A percentile compares a stretch with the other conserved stretches of the same genome.
These are phyloP conservation scores for Neurospora africana DNA, from an alignment of 495 filamentous ascomycete species.

Conservation along the genomic window DNA sequence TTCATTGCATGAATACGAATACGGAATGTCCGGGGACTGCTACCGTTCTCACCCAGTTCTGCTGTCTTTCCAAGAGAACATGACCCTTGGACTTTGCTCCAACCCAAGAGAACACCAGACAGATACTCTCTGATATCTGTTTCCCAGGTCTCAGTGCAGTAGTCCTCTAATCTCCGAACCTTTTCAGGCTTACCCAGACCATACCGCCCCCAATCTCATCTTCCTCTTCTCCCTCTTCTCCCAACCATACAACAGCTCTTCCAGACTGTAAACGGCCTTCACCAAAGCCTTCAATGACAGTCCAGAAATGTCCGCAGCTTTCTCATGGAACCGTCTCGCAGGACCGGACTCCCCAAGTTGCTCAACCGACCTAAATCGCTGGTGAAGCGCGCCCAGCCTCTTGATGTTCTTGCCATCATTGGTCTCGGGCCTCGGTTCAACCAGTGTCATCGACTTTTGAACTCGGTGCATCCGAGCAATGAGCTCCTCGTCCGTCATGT, in stretches of 20 bases:
- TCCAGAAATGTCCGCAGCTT: slow-evolving; percentile 12
- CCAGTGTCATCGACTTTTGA: slow-evolving; percentile 7
- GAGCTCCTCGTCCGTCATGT: slow-evolving; percentile 17
- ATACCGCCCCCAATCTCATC: slow-evolving; percentile 1
- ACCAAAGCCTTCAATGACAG: slow-evolving; percentile 15
- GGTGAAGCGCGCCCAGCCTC: slow-evolving; percentile 11
- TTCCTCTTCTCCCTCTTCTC: slow-evolving; percentile 10
- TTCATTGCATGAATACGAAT: too few relatives aligned
- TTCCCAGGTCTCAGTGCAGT: not conserved
- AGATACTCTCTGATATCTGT: not conserved
- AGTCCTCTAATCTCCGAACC: not conserved
- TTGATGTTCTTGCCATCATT: not conserved
- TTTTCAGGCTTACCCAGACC: not conserved
- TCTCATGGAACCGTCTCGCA: slow-evolving; percentile 18
- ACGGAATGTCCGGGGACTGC: too few relatives aligned
- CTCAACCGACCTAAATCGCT: slow-evolving; percentile 5
- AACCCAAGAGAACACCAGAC: too few relatives aligned
- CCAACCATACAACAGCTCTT: slow-evolving; percentile 11
- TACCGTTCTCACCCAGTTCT: too few relatives aligned
- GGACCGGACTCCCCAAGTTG: slow-evolving; percentile 10
- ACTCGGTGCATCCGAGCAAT: slow-evolving; percentile 16
- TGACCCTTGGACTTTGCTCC: too few relatives aligned
- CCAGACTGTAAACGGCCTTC: slow-evolving; percentile 14
- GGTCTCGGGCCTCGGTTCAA: slow-evolving; percentile 4
- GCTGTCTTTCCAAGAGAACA: too few relatives aligned